Base-by-base conservation (phyloP, 495 filamentous ascomycete species). In the Pyrenula aspistea region DNA sequence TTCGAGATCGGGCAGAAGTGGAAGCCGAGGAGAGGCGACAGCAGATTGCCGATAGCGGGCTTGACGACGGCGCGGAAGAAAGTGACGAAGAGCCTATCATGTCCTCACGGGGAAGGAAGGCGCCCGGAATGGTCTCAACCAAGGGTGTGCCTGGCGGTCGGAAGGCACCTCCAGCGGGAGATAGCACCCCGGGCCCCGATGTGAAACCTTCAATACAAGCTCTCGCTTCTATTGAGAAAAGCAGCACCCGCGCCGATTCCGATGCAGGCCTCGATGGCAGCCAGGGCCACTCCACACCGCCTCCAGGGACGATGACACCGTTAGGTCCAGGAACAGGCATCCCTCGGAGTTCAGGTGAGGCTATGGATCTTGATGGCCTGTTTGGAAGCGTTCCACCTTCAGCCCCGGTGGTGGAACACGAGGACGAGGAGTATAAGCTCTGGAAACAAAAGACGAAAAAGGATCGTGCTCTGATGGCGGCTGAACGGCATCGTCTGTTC, bases 401-500 rank as follows among this genome's bases (percentile, higher is more conserved):
- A 12, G 67, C 67, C 3, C 61, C 72, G 11, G 72, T 70, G 2
- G 62, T 68, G 15, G 85, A 87, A 51, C 63, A 83, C 53, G 85
- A 96, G 60, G 91, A 96, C 62, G 82, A 88, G 1, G 91, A 95
- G 61, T 95, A 91, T 73, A 94, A 94, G 65, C 88, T 91, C 48
- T 99, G 93, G 93, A 99, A 97, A 73, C 91, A 95, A 67, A 88
- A 96, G 42, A 99, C 93, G 1, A 96, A 96, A 70, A 95, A 94
- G 67, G 91, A 94, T 59, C 83, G 93, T 51, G 93, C 93, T n/a
- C 73, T 87, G 12, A 82, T 92, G 47, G 90, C 93, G 10, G 81
- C 85, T 51, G 77, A 80, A 59, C 61, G 93, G 22, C 85, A 91
- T 68, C 85, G 88, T 51, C 77, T 97, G 21, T 92, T 99, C 65